Conservation (phyloP, 2,329 filamentous ascomycete genomes). For the Sclerotinia minor region DNA sequence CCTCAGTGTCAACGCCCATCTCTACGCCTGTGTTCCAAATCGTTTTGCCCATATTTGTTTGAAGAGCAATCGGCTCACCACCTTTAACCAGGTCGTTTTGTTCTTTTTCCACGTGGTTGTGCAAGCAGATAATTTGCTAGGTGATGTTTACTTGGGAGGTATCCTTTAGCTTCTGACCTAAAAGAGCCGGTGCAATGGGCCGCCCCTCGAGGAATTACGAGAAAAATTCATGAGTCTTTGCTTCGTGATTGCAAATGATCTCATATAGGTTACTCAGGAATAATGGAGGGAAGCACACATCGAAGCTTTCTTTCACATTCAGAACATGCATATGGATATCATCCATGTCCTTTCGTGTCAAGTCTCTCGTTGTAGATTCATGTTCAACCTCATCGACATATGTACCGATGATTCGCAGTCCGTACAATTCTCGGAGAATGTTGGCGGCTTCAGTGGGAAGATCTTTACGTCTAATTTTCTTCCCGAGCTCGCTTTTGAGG, state of each 20-base stretch:
- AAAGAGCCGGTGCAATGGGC: neutral
- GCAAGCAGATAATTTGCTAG: neutral
- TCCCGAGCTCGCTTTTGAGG: neutral
- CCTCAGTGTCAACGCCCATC: no score
- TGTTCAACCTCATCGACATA: neutral
- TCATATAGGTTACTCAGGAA: neutral
- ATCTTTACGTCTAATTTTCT: neutral
- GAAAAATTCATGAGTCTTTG: neutral
- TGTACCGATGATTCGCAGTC: neutral
- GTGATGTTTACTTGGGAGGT: neutral
- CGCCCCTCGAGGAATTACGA: neutral
- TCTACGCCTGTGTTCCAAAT: neutral
- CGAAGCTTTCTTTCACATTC: neutral
- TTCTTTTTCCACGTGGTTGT: neutral
- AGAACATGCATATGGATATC: neutral
- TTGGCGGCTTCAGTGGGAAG: neutral
- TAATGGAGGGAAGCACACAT: neutral
- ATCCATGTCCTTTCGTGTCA: neutral
- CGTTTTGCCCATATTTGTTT: fast-evolving
- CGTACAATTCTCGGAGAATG: neutral
- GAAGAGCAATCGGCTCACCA: no score
- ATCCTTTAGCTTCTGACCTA: fast-evolving
- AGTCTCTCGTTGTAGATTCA: no score
- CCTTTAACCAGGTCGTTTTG: fast-evolving
- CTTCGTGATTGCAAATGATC: neutral